Evolutionary conservation across 768 basidiomycete species (phyloP).

Genomic region (Coprinopsis strossmayeri): DNA sequence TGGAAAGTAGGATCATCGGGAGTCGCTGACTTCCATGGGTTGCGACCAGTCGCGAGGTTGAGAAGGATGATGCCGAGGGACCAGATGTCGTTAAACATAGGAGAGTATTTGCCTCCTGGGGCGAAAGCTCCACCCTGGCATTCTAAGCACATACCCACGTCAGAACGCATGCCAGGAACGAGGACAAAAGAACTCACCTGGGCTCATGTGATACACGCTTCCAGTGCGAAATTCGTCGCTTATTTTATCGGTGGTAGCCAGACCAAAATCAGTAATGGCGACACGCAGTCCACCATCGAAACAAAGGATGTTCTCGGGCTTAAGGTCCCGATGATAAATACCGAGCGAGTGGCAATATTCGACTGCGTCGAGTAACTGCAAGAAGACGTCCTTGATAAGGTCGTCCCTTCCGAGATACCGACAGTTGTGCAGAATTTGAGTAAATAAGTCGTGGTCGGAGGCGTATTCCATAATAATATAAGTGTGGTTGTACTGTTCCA

Average conservation of each 20-base stretch:
- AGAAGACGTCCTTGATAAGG: slow-evolving; percentile 88
- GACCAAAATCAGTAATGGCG: slow-evolving; percentile 92
- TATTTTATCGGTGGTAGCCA: slow-evolving; percentile 83
- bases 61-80: slow-evolving; percentile 95
- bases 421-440: slow-evolving; percentile 81
- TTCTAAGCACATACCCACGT: too few species aligned
- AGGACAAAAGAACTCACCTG: slow-evolving; percentile 45
- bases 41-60: slow-evolving; percentile 94
- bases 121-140: slow-evolving; percentile 85
- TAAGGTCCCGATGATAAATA: slow-evolving; percentile 96
- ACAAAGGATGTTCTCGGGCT: slow-evolving; percentile 95
- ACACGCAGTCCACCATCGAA: slow-evolving; percentile 76
- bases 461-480: slow-evolving; percentile 96
- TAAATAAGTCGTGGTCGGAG: slow-evolving; percentile 88
- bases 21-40: slow-evolving; percentile 97
- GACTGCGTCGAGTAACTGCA: slow-evolving; percentile 92
- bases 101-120: slow-evolving; percentile 72
- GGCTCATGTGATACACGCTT: slow-evolving; percentile 96
- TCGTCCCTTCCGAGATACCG: slow-evolving; percentile 85
- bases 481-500: slow-evolving; percentile 79
- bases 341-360: slow-evolving; percentile 90
- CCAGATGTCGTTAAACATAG: slow-evolving; percentile 93
- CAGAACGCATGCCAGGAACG: too few species aligned
- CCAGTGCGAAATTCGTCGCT: slow-evolving; percentile 94
- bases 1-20: slow-evolving; percentile 86